Base-by-base conservation (phyloP, 495 filamentous ascomycete genomes). In the Hypoxylon crocopeplum region DNA sequence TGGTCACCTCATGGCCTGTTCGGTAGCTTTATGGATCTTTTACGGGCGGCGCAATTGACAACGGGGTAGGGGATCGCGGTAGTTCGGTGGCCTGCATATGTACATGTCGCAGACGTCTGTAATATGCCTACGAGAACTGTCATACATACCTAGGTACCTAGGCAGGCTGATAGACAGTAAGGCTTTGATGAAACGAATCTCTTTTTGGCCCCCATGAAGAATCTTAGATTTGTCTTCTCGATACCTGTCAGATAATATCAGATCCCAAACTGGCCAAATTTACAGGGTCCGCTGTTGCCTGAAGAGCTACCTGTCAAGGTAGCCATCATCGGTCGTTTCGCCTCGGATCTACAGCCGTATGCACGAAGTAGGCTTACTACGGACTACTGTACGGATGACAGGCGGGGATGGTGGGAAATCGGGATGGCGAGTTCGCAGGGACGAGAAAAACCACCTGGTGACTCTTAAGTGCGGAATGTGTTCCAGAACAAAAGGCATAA, bases 341-440 rank as follows among this genome's bases (percentile, higher is more conserved):
- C 51, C 22, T 62, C 51, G 48, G 52, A 62, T 42, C 40, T 56
- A 42, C 52, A 56, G 25, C 52, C 52, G 52, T 40, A 48, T 42
- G 52, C 34, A 62, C 20, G 36, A 13, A 15, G 11, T 19, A 30
- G 25, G 51, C 51, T 62, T 62, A 62, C 59, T 56, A 50, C 32
- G 17, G 15, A 24, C 15, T 33, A 12, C 42, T 32, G 46, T 42
- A 44, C 27, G 19, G 32, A 59, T 51, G 47, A 27, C 38, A 48
- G 45, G 45, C 45, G 45, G 45, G 42, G 29, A 34, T 12, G 34
- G 32, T 20, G 25, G 41, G 33, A n/a, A 37, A 24, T 49, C 24
- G 38, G 44, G 53, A 56, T 34, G 22, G 17, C 7, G 32, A 41
- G 27, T 57, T 57, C 36, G 42, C 52, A 48, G 46, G 38, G 54